Evolutionary conservation across 176 grass and related monocot species (phyloP).

Genomic region (Oryza coarctata): DNA sequence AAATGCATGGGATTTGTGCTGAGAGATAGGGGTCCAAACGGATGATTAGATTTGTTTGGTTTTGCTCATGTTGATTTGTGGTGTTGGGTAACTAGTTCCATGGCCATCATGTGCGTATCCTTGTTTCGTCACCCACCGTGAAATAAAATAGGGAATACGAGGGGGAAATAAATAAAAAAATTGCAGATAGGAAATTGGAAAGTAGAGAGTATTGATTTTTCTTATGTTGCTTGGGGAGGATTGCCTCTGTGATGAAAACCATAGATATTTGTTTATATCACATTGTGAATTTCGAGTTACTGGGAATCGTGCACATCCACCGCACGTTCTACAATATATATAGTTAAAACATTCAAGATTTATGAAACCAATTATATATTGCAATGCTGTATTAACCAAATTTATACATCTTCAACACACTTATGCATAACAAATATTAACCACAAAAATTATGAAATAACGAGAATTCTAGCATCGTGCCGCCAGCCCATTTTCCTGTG

Average conservation of each 20-base stretch:
- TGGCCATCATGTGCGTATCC: background rate
- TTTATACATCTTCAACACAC: too few relatives aligned
- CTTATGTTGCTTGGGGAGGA: background rate
- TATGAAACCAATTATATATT: too few relatives aligned
- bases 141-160: background rate
- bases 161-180: background rate
- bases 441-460: too few relatives aligned
- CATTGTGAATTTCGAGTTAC: background rate
- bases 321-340: too few relatives aligned
- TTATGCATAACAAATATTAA: too few relatives aligned
- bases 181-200: background rate
- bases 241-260: background rate
- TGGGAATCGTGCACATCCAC: too few relatives aligned
- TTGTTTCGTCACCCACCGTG: background rate
- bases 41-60: slow-evolving; percentile 6
- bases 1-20: background rate
- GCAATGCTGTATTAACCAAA: too few relatives aligned
- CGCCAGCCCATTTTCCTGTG: too few relatives aligned
- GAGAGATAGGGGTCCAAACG: background rate
- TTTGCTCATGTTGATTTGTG: background rate
- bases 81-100: background rate
- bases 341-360: too few relatives aligned
- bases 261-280: background rate
- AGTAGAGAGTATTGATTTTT: background rate
- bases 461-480: too few relatives aligned